These are phyloP conservation scores for Zostera marina DNA, from an alignment of 116 monocot genomes.

Conservation along the genomic window DNA sequence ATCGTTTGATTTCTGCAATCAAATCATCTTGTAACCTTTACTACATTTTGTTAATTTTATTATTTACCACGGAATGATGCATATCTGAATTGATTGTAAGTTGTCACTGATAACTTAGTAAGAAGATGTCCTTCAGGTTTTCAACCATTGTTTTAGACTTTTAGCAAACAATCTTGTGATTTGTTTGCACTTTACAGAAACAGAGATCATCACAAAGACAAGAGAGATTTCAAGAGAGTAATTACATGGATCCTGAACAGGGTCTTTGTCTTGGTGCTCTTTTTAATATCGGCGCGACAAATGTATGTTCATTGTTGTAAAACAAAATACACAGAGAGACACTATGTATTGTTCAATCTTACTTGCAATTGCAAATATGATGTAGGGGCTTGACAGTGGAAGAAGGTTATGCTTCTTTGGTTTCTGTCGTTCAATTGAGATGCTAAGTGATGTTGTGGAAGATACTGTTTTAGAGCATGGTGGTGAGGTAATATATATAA, in stretches of 20 bases:
- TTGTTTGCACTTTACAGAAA: constrained; percentile 17
- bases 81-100: neutral
- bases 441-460: constrained; percentile 93
- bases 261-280: constrained; percentile 88
- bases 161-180: neutral
- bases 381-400: constrained; percentile 74
- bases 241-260: constrained; percentile 95
- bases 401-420: constrained; percentile 94
- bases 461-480: constrained; percentile 84
- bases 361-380: neutral
- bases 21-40: neutral
- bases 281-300: constrained; percentile 92
- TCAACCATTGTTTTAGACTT: neutral
- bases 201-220: constrained; percentile 28
- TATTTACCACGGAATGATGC: neutral
- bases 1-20: neutral
- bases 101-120: too few relatives aligned
- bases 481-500: constrained; percentile 54
- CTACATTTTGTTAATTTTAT: neutral
- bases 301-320: constrained; percentile 23
- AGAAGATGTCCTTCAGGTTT: neutral
- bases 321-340: neutral
- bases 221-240: constrained; percentile 61
- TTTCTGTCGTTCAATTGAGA: constrained; percentile 94
- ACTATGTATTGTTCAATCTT: neutral